A percentile compares a stretch with the other conserved stretches of the same genome.
phyloP scores from a whole-genome alignment of 345 rosid species.

The Mallotus nudiflorus region DNA sequence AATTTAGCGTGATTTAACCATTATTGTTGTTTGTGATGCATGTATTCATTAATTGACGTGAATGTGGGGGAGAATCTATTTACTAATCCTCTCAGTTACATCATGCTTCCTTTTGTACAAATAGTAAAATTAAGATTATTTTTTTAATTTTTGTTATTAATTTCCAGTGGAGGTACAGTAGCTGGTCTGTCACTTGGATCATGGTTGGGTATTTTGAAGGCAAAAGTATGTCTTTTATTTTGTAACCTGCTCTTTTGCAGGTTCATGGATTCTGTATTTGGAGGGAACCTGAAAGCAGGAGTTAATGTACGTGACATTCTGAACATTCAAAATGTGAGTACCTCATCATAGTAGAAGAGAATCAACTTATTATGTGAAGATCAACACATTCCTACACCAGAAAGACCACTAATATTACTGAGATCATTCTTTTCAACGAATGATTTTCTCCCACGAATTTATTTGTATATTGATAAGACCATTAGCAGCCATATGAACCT shows the following conservation, averaged over 20 bases:
- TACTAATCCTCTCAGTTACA: background rate
- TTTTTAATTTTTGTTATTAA: constrained; percentile 22
- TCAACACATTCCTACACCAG: background rate
- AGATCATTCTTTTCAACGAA: background rate
- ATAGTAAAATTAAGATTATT: background rate
- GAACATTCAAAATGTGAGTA: constrained; percentile 68
- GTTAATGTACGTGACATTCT: constrained; percentile 64
- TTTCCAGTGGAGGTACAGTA: constrained; percentile 77
- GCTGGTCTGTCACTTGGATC: constrained; percentile 91
- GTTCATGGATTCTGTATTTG: constrained; percentile 94
- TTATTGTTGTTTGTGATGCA: background rate
- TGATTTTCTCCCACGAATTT: background rate
- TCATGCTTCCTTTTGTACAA: background rate
- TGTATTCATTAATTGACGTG: background rate
- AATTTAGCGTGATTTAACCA: background rate
- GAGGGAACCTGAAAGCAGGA: constrained; percentile 84
- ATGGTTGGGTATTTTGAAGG: constrained; percentile 67
- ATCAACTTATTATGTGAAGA: background rate
- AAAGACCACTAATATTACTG: background rate
- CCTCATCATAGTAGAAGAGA: background rate
- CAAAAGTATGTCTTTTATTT: constrained; percentile 52
- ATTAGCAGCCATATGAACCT: too few relatives aligned
- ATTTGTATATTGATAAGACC: too few relatives aligned
- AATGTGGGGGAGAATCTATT: too few relatives aligned
- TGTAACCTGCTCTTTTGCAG: constrained; percentile 36